Conservation (phyloP, 805 yeast species). For the Komagataella pastoris region DNA sequence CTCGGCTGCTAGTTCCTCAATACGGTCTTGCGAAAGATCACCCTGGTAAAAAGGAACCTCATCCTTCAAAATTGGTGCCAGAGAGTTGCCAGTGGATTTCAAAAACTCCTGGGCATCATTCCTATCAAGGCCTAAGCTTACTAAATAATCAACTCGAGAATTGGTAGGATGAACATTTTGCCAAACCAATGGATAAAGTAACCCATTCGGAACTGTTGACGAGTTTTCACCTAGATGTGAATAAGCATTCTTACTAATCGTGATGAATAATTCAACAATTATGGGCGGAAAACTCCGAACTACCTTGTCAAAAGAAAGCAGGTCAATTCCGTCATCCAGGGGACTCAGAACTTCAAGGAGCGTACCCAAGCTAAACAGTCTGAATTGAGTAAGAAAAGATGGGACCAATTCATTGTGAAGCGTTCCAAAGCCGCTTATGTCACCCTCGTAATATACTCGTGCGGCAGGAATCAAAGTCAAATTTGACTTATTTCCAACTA, state of each 20-base stretch:
- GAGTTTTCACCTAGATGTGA: conserved; percentile 21
- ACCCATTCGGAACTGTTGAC: conserved; percentile 19
- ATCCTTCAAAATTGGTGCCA: conserved; percentile 9
- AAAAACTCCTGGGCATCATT: conserved; percentile 17
- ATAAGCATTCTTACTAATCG: conserved; percentile 28
- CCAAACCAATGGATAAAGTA: conserved; percentile 21
- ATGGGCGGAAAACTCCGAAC: conserved; percentile 17
- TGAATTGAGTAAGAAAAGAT: conserved; percentile 25
- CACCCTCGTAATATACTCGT: conserved; percentile 24
- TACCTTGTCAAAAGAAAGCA: conserved; percentile 5
- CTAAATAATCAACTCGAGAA: conserved; percentile 18
- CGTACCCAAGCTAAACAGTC: conserved; percentile 25
- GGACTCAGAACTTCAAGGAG: conserved; percentile 19
- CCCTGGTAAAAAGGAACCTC: conserved; percentile 9
- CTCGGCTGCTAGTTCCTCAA: conserved; percentile 12
- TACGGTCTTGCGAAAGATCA: conserved; percentile 15
- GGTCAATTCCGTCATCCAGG: conserved; percentile 4
- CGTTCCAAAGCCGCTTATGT: conserved; percentile 10
- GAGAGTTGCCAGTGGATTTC: conserved; percentile 9
- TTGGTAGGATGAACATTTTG: conserved; percentile 28
- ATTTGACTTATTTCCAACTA: conserved; percentile 23
- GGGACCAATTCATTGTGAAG: conserved; percentile 12
- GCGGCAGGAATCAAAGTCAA: conserved; percentile 19
- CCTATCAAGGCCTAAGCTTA: conserved; percentile 16
- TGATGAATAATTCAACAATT: conserved; percentile 31